Evolutionary conservation across 768 basidiomycete genomes (phyloP).

Genomic region (Phanerochaete sordida): DNA sequence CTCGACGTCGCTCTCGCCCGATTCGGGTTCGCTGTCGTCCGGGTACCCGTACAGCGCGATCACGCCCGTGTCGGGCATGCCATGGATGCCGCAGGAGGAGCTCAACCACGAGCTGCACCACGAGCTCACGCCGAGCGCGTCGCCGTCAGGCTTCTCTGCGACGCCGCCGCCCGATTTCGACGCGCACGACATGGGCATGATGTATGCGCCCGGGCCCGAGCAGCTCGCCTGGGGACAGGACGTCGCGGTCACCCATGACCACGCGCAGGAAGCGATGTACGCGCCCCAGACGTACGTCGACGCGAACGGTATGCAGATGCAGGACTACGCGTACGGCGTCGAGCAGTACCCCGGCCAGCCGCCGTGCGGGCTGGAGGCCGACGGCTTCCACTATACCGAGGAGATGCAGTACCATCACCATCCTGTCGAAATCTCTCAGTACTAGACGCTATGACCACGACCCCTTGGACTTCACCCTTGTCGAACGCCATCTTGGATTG

Average conservation of each 20-base stretch:
- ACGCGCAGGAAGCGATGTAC: background rate
- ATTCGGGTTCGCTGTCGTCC: slow-evolving; percentile 12
- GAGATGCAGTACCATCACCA: slow-evolving; percentile 1
- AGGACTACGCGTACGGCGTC: slow-evolving; percentile 4
- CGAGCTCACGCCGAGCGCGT: slow-evolving; percentile 25
- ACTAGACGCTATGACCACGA: background rate
- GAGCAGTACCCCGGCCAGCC: background rate
- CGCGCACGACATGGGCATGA: slow-evolving; percentile 6
- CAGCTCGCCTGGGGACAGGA: background rate
- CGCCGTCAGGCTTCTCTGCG: slow-evolving; percentile 42
- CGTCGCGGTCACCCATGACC: background rate
- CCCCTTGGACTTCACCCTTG: background rate
- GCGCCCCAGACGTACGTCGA: background rate
- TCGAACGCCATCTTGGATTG: background rate
- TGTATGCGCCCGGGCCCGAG: slow-evolving; percentile 1
- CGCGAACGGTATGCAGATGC: background rate
- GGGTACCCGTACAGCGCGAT: slow-evolving; percentile 6
- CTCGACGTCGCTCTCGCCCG: slow-evolving; percentile 10
- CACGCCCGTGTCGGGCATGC: slow-evolving; percentile 10
- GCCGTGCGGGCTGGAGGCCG: background rate
- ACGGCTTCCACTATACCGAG: background rate
- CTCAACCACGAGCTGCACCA: no score
- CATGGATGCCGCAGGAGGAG: slow-evolving; percentile 16
- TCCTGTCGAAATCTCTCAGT: slow-evolving; percentile 7
- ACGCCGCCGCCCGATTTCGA: slow-evolving; percentile 15